Evolutionary conservation across 495 filamentous ascomycete species (phyloP).

Genomic region (Oidiodendron maius): DNA sequence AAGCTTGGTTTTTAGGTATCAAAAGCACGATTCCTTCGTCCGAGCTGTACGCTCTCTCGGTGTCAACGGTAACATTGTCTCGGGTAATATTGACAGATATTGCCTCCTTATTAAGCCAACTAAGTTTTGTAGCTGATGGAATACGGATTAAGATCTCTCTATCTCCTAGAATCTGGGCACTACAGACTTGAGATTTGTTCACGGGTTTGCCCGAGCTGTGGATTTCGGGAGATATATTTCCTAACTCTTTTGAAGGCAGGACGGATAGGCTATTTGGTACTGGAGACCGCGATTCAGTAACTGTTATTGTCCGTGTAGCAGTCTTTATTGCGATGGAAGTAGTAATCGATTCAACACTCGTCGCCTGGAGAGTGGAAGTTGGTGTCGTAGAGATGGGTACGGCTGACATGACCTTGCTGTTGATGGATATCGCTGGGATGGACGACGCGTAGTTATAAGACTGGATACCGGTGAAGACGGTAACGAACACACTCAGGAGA

Average conservation of each 20-base stretch:
- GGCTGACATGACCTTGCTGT: constrained; percentile 20
- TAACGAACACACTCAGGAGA: constrained; percentile 14
- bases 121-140: constrained; percentile 42
- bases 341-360: constrained; percentile 7
- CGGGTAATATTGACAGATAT: constrained; percentile 48
- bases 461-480: constrained; percentile 11
- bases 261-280: constrained; percentile 25
- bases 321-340: constrained; percentile 10
- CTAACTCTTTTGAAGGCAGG: constrained; percentile 26
- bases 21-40: constrained; percentile 27
- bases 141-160: constrained; percentile 45
- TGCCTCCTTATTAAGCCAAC: constrained; percentile 38
- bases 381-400: constrained; percentile 10
- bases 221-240: constrained; percentile 23
- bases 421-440: constrained; percentile 20
- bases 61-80: constrained; percentile 34
- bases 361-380: constrained; percentile 1
- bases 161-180: constrained; percentile 48
- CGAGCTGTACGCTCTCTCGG: constrained; percentile 48
- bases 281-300: constrained; percentile 15
- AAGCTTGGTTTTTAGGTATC: constrained; percentile 50
- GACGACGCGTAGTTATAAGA: constrained; percentile 11
- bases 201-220: constrained; percentile 34
- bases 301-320: constrained; percentile 21
- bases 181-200: constrained; percentile 19